phyloP scores from a whole-genome alignment of 208 protist species.

The Endotrypanum monterogeii region DNA sequence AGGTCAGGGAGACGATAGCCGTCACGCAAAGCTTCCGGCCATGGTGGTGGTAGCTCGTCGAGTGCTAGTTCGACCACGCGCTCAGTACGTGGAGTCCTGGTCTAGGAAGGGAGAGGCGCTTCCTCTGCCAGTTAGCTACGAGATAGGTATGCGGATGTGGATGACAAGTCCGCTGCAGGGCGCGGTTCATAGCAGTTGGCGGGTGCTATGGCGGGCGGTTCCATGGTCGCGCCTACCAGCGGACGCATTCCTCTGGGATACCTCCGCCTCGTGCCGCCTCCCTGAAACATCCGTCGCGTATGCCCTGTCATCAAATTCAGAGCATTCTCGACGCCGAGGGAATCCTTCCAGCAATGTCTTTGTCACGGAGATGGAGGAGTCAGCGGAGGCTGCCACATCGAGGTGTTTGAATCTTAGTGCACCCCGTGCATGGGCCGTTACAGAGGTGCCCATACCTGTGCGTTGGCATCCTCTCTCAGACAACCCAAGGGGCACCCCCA shows the following conservation, averaged over 20 bases:
- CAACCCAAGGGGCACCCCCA: not conserved
- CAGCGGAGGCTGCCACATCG: not conserved
- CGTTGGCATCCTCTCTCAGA: conserved; percentile 18
- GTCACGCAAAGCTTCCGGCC: not conserved
- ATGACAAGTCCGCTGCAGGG: not conserved
- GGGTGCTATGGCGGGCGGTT: conserved; percentile 14
- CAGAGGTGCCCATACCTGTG: conserved; percentile 27
- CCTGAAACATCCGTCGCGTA: not conserved
- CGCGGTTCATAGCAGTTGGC: not conserved
- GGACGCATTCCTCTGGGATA: conserved; percentile 25
- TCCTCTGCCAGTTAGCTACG: not conserved
- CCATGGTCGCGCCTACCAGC: not conserved
- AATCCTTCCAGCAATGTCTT: conserved; percentile 7
- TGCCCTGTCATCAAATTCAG: not conserved
- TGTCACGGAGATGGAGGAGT: conserved; percentile 11
- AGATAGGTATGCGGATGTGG: conserved; percentile 27
- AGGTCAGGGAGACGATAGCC: not conserved
- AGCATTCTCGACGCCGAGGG: not conserved
- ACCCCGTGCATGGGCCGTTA: conserved; percentile 13
- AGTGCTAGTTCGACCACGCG: conserved; percentile 18
- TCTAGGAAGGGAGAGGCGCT: not conserved
- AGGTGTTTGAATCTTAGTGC: not conserved
- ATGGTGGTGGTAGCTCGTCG: conserved; percentile 15
- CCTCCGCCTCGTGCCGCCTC: conserved; percentile 2
- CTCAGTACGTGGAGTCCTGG: not conserved